Percentiles rank a stretch among this genome's conserved stretches.
Evolutionary conservation across 371 early-diverging fungal genomes (phyloP).

Genomic region (Apophysomyces ossiformis): DNA sequence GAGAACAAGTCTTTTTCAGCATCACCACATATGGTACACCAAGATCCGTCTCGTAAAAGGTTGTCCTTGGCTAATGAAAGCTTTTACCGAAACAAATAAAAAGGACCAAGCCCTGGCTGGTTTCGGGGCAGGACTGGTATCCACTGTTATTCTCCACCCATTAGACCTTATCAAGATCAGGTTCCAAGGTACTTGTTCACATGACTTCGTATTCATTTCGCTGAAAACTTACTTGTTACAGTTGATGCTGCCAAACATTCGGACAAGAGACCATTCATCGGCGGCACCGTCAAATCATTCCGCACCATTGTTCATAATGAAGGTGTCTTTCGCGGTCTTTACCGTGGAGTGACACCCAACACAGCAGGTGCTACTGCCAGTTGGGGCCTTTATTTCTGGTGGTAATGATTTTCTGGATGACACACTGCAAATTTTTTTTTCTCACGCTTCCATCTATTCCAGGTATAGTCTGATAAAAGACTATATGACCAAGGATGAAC

Average conservation of each 20-base stretch:
- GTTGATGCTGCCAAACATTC: slow-evolving; percentile 57
- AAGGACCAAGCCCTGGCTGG: slow-evolving; percentile 93
- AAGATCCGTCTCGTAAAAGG: no score
- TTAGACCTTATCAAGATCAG: slow-evolving; percentile 92
- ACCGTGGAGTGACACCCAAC: slow-evolving; percentile 90
- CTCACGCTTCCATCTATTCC: slow-evolving; percentile 4
- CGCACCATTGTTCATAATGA: slow-evolving; percentile 58
- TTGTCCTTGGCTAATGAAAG: background rate
- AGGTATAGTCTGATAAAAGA: slow-evolving; percentile 80
- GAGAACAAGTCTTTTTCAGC: slow-evolving; percentile 26
- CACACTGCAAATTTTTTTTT: background rate
- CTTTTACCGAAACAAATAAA: background rate
- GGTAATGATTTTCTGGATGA: slow-evolving; percentile 50
- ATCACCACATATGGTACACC: slow-evolving; percentile 27
- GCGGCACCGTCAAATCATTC: slow-evolving; percentile 73
- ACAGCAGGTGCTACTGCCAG: slow-evolving; percentile 90
- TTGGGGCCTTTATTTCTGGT: slow-evolving; percentile 96
- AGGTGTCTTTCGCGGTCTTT: slow-evolving; percentile 75
- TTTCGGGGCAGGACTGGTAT: slow-evolving; percentile 82
- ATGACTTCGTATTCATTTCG: background rate
- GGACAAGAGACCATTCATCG: slow-evolving; percentile 52
- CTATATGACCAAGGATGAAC: slow-evolving; percentile 67
- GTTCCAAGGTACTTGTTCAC: slow-evolving; percentile 71
- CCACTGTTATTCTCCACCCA: slow-evolving; percentile 87
- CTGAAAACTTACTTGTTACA: slow-evolving; percentile 18